phyloP scores from a whole-genome alignment of 768 basidiomycete species.

The Tricholoma hemisulphureum region DNA sequence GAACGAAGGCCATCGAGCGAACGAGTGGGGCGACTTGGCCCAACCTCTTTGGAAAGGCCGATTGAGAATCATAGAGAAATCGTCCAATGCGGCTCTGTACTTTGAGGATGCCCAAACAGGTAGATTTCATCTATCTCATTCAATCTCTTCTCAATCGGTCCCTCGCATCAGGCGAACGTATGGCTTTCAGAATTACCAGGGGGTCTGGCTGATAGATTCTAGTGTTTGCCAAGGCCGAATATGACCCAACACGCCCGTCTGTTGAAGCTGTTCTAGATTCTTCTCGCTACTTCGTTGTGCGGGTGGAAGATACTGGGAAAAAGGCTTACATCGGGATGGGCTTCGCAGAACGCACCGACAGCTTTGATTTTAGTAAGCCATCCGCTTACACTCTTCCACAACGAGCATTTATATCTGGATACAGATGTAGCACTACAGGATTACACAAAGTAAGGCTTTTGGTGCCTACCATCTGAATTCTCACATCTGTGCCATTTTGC shows the following conservation, averaged over 20 bases:
- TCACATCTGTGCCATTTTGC: conserved; percentile 12
- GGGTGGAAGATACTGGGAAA: conserved; percentile 83
- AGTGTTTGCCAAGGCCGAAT: conserved; percentile 89
- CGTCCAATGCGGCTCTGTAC: conserved; percentile 60
- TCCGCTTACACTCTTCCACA: conserved; percentile 4
- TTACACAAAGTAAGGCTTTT: conserved; percentile 64
- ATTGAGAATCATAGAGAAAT: conserved; percentile 79
- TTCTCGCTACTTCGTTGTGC: conserved; percentile 90
- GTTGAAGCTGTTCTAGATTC: conserved; percentile 97
- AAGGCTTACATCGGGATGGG: conserved; percentile 95
- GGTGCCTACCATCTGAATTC: not conserved
- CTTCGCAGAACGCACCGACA: conserved; percentile 83
- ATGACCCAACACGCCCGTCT: conserved; percentile 72
- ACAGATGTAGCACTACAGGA: conserved; percentile 84
- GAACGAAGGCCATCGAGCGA: conserved; percentile 88
- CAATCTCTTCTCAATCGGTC: conserved; percentile 8
- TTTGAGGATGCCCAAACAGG: conserved; percentile 83
- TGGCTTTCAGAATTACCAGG: conserved; percentile 22
- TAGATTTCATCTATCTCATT: conserved; percentile 28
- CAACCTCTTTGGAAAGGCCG: conserved; percentile 90
- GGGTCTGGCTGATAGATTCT: conserved; percentile 20
- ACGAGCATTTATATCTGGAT: not conserved
- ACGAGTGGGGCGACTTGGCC: conserved; percentile 87
- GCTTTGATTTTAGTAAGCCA: conserved; percentile 86
- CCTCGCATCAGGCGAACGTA: conserved; percentile 60